phyloP scores from a whole-genome alignment of 208 protist genomes.

The Crithidia fasciculata region DNA sequence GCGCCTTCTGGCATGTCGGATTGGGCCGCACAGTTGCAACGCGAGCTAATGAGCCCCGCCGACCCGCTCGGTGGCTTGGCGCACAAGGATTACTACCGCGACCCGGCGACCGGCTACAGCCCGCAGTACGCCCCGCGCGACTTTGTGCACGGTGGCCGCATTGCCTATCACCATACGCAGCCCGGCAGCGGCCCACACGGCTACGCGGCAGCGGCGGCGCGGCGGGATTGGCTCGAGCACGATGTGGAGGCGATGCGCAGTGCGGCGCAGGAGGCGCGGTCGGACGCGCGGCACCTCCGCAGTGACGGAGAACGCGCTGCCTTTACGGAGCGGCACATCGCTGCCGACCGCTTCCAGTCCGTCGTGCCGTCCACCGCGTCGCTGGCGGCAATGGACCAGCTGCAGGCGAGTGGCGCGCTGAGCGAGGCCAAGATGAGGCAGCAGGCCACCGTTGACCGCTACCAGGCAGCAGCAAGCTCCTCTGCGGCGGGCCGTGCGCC shows the following conservation, averaged over 20 bases:
- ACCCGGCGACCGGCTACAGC: constrained; percentile 70
- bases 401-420: constrained; percentile 59
- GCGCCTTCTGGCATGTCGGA: constrained; percentile 15
- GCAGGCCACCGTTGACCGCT: constrained; percentile 64
- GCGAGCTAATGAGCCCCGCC: constrained; percentile 69
- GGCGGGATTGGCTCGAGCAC: constrained; percentile 61
- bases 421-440: constrained; percentile 46
- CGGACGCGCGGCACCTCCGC: constrained; percentile 36
- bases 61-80: constrained; percentile 82
- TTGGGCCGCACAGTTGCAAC: constrained; percentile 77
- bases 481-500: constrained; percentile 1
- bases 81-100: constrained; percentile 90
- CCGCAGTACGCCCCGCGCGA: constrained; percentile 89
- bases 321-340: constrained; percentile 35
- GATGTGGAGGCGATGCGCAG: constrained; percentile 46
- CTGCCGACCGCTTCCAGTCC: constrained; percentile 39
- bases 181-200: constrained; percentile 23
- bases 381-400: constrained; percentile 46
- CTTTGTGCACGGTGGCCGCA: constrained; percentile 66
- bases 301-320: constrained; percentile 42
- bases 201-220: constrained; percentile 51
- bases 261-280: constrained; percentile 40
- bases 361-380: constrained; percentile 38
- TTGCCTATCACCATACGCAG: constrained; percentile 69
- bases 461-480: constrained; percentile 24